Conservation (phyloP, 352 stramenopile species). For the Globisporangium solare region DNA sequence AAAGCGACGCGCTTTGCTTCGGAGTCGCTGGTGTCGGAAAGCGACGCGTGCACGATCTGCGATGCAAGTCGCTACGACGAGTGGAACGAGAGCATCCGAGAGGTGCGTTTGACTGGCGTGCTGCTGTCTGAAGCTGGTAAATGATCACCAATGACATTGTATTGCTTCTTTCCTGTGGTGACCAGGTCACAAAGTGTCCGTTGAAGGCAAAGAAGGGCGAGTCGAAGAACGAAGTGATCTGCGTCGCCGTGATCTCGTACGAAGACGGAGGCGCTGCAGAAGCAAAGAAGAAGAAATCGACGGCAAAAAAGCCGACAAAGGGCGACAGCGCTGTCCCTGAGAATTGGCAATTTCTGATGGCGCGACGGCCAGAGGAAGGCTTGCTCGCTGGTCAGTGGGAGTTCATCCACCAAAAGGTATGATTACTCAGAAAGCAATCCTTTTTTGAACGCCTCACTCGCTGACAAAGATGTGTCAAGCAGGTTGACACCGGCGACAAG, state of each 20-base stretch:
- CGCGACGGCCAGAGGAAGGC: conserved; percentile 59
- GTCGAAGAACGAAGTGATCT: conserved; percentile 71
- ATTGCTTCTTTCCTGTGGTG: neutral
- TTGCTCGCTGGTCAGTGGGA: conserved; percentile 87
- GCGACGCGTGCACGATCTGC: conserved; percentile 50
- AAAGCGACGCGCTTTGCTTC: neutral
- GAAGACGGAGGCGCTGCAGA: conserved; percentile 10
- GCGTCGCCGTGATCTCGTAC: conserved; percentile 64
- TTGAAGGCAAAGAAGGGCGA: conserved; percentile 82
- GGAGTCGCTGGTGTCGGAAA: conserved; percentile 5
- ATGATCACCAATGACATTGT: neutral
- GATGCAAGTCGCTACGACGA: conserved; percentile 48
- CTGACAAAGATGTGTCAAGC: neutral
- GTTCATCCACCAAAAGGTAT: conserved; percentile 76
- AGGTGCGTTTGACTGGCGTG: conserved; percentile 5
- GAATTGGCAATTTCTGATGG: conserved; percentile 77
- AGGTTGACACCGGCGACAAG: conserved; percentile 56
- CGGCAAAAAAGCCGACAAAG: conserved; percentile 1
- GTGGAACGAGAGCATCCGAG: conserved; percentile 31
- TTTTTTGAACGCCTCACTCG: neutral
- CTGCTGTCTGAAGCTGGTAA: neutral
- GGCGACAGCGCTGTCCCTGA: conserved; percentile 11
- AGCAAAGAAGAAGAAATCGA: conserved; percentile 1
- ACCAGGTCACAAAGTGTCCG: conserved; percentile 73
- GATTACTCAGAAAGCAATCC: too few species aligned